A percentile compares a stretch with the other conserved stretches of the same genome.
Conservation (phyloP, 2,329 filamentous ascomycete genomes). For the Keithomyces neogunnii region DNA sequence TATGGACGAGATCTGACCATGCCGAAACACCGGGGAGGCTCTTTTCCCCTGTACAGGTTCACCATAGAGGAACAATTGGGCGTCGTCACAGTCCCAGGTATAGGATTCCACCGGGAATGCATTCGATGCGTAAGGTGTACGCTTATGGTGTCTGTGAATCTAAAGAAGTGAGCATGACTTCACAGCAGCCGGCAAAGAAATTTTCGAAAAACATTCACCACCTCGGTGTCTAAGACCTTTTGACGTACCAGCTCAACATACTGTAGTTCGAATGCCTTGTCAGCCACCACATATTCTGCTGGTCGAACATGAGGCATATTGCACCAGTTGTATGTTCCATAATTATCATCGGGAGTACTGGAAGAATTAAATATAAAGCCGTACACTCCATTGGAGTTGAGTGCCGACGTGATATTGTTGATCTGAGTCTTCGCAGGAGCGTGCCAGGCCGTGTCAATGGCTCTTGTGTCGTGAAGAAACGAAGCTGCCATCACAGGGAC, state of each 20-base stretch:
- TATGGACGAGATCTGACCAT: slow-evolving; percentile 47
- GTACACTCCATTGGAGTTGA: slow-evolving; percentile 55
- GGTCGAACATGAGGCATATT: slow-evolving; percentile 79
- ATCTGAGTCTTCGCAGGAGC: slow-evolving; percentile 45
- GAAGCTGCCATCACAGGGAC: not conserved
- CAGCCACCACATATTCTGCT: slow-evolving; percentile 51
- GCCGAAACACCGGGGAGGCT: slow-evolving; percentile 55
- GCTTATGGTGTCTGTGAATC: slow-evolving; percentile 79
- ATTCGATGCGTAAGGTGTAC: slow-evolving; percentile 72
- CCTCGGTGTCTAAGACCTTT: not conserved
- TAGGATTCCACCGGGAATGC: slow-evolving; percentile 67
- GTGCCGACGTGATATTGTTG: slow-evolving; percentile 51
- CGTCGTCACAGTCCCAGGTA: slow-evolving; percentile 63
- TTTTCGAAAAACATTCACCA: not conserved
- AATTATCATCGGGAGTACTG: slow-evolving; percentile 41
- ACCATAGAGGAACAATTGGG: slow-evolving; percentile 62
- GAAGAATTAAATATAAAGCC: slow-evolving; percentile 69
- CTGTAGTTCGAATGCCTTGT: slow-evolving; percentile 51
- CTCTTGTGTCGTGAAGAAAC: not conserved
- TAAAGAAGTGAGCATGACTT: slow-evolving; percentile 16
- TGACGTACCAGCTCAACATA: slow-evolving; percentile 65
- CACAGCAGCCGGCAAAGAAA: not conserved
- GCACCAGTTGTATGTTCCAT: slow-evolving; percentile 70
- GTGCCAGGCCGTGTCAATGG: slow-evolving; percentile 45
- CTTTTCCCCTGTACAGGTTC: slow-evolving; percentile 42